Conservation (phyloP, 352 stramenopile genomes). For the Paralagenidium karlingii region DNA sequence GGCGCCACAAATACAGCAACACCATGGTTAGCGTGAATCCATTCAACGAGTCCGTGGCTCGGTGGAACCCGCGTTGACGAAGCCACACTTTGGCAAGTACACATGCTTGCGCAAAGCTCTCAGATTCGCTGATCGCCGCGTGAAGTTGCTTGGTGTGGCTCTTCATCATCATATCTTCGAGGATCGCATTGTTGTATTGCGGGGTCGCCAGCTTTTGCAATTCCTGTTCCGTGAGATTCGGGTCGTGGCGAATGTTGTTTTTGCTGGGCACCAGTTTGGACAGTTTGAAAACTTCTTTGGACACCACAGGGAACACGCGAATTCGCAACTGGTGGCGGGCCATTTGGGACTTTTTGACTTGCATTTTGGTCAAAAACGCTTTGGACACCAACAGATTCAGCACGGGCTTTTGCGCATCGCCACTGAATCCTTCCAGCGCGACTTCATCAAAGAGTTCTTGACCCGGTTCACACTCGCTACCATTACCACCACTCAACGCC, state of each 20-base stretch:
- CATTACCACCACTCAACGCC: slow-evolving; percentile 1
- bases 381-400: slow-evolving; percentile 33
- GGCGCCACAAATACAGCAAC: slow-evolving; percentile 68
- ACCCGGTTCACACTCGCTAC: background rate
- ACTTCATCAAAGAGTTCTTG: slow-evolving; percentile 32
- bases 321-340: slow-evolving; percentile 18
- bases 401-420: slow-evolving; percentile 70
- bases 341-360: slow-evolving; percentile 38
- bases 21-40: slow-evolving; percentile 78
- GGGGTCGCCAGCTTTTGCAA: slow-evolving; percentile 63
- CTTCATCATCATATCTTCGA: slow-evolving; percentile 84
- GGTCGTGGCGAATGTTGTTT: slow-evolving; percentile 80
- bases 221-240: slow-evolving; percentile 53
- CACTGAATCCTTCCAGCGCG: slow-evolving; percentile 49
- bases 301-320: slow-evolving; percentile 58
- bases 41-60: slow-evolving; percentile 61
- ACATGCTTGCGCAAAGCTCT: slow-evolving; percentile 63
- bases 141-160: slow-evolving; percentile 78
- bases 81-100: slow-evolving; percentile 83
- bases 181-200: slow-evolving; percentile 83
- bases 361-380: slow-evolving; percentile 18
- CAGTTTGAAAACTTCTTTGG: slow-evolving; percentile 60
- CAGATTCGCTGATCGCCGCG: slow-evolving; percentile 34
- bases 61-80: slow-evolving; percentile 69
- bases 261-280: slow-evolving; percentile 61